Conservation (phyloP, 495 filamentous ascomycete species). For the Aspergillus cristatus region DNA sequence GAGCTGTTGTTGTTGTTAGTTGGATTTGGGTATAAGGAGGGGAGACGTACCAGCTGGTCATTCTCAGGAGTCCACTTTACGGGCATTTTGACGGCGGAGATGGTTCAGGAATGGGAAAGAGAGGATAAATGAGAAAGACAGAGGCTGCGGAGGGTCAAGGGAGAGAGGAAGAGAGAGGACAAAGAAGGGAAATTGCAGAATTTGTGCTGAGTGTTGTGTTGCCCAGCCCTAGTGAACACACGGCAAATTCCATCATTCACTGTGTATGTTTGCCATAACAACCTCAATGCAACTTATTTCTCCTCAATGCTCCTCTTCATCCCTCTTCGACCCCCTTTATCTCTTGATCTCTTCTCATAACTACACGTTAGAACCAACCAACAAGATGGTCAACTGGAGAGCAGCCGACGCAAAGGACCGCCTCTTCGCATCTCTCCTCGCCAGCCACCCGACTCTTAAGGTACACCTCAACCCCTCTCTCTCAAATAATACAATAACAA, state of each 20-base stretch:
- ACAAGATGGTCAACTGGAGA: slow-evolving; percentile 33
- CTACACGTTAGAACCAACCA: neutral
- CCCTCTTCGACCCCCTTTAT: neutral
- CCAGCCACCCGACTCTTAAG: slow-evolving; percentile 15
- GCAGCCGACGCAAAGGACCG: slow-evolving; percentile 16
- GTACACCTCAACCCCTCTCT: slow-evolving; percentile 5
- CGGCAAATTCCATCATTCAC: neutral
- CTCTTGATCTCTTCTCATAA: neutral
- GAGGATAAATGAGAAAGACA: neutral
- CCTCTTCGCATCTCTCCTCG: slow-evolving; percentile 22
- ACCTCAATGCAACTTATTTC: no score
- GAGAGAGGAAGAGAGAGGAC: slow-evolving; percentile 1
- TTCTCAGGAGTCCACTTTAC: slow-evolving; percentile 32
- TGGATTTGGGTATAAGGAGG: neutral
- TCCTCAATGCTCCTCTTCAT: no score
- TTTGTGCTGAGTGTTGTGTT: neutral
- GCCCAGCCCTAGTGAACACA: neutral
- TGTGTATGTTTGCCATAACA: no score
- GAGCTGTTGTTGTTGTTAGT: slow-evolving; percentile 22
- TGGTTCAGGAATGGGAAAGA: neutral
- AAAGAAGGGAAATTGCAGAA: neutral
- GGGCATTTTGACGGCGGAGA: slow-evolving; percentile 22
- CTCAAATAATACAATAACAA: neutral
- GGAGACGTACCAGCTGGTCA: slow-evolving; percentile 28
- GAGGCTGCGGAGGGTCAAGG: no score